These are phyloP conservation scores for Beauveria australis DNA, from an alignment of 2,329 filamentous ascomycete genomes.

Conservation along the genomic window DNA sequence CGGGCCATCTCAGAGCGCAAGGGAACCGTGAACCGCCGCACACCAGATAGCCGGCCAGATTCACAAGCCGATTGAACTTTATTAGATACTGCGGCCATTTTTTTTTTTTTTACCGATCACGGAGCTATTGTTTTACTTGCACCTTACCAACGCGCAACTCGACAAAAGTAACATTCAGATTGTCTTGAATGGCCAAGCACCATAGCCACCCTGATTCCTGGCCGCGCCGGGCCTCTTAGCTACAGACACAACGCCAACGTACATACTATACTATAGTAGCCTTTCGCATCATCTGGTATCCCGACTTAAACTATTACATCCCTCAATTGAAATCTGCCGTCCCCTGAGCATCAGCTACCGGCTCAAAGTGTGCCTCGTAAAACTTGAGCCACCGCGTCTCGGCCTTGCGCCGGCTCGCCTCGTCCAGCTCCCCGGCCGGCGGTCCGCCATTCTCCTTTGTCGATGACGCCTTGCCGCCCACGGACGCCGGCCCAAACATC, in stretches of 20 bases:
- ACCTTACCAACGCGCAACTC: not conserved
- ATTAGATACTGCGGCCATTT: not conserved
- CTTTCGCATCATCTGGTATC: not conserved
- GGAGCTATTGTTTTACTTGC: not conserved
- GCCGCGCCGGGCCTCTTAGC: not conserved
- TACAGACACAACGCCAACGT: slow-evolving; percentile 1
- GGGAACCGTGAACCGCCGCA: not conserved
- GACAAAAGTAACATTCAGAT: not conserved
- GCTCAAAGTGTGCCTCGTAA: slow-evolving; percentile 43
- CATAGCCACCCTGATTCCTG: not conserved
- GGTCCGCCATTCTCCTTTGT: slow-evolving; percentile 37
- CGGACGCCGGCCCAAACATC: slow-evolving; percentile 41
- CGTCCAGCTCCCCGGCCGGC: slow-evolving; percentile 39
- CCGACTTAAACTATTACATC: no score
- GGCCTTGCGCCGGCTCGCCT: slow-evolving; percentile 40
- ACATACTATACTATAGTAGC: not conserved
- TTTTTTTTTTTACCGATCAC: not conserved
- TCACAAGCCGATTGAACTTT: not conserved
- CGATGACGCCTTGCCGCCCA: slow-evolving; percentile 17
- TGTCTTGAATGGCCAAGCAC: not conserved
- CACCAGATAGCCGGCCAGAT: not conserved
- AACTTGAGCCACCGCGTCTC: slow-evolving; percentile 43
- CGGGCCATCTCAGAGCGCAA: not conserved
- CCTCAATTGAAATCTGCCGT: slow-evolving; percentile 43
- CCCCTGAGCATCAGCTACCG: slow-evolving; percentile 38